Conservation (phyloP, 2,329 filamentous ascomycete species). For the Penicillium italicum region DNA sequence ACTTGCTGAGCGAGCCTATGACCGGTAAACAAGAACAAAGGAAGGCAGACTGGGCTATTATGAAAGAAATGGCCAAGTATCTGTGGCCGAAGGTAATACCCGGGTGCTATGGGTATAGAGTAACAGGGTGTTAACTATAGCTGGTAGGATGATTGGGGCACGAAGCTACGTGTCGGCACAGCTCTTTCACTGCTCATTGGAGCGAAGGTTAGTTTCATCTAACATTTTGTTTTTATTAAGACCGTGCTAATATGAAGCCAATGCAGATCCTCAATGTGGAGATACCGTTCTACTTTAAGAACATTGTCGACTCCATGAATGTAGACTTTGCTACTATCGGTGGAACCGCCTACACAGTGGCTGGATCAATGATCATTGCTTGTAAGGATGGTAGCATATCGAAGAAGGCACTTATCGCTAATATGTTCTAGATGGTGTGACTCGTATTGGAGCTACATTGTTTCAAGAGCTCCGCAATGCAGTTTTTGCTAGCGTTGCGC, state of each 20-base stretch:
- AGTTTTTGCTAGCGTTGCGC: slow-evolving; percentile 92
- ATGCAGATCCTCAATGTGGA: slow-evolving; percentile 82
- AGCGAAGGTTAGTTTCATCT: slow-evolving; percentile 63
- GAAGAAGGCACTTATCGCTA: not conserved
- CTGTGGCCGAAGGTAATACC: slow-evolving; percentile 75
- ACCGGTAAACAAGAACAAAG: slow-evolving; percentile 78
- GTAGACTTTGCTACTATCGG: slow-evolving; percentile 81
- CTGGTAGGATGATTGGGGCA: slow-evolving; percentile 65
- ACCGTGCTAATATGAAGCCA: slow-evolving; percentile 19
- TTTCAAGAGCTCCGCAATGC: slow-evolving; percentile 95
- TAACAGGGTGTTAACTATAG: slow-evolving; percentile 14
- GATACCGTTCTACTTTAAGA: slow-evolving; percentile 99
- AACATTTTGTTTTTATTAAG: not conserved
- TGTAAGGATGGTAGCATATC: slow-evolving; percentile 49
- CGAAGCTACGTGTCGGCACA: slow-evolving; percentile 77
- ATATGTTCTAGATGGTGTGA: slow-evolving; percentile 62
- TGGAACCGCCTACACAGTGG: slow-evolving; percentile 84
- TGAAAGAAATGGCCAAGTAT: slow-evolving; percentile 95
- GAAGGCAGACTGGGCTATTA: slow-evolving; percentile 96
- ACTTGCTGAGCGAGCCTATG: slow-evolving; percentile 62
- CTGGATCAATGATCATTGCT: slow-evolving; percentile 87
- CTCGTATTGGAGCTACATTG: slow-evolving; percentile 80
- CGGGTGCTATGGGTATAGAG: slow-evolving; percentile 12
- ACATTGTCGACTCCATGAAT: slow-evolving; percentile 96
- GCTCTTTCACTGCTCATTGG: slow-evolving; percentile 81